Evolutionary conservation across 768 basidiomycete genomes (phyloP).

Genomic region (Mycena olivaceomarginata): DNA sequence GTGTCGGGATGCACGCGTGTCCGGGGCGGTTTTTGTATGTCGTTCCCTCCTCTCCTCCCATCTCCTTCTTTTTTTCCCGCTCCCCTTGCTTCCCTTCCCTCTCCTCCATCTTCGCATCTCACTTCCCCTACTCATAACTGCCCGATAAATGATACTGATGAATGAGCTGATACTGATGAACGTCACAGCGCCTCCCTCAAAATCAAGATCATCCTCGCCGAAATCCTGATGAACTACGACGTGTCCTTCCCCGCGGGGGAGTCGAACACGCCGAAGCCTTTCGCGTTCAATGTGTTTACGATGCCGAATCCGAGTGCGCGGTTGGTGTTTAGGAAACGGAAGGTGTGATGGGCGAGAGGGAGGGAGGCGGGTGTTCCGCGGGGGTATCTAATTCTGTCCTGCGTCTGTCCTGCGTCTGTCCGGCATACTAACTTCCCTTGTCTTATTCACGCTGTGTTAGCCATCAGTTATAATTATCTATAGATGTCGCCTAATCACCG

Average conservation of each 20-base stretch:
- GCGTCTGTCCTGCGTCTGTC: too few species aligned
- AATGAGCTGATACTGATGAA: not conserved
- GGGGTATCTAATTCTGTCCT: too few species aligned
- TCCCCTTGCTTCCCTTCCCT: not conserved
- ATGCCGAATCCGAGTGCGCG: conserved; percentile 39
- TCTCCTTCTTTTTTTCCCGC: too few species aligned
- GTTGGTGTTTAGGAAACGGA: conserved; percentile 35
- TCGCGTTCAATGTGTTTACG: conserved; percentile 39
- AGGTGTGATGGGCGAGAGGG: not conserved
- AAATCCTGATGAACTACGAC: conserved; percentile 39
- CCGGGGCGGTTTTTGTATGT: conserved; percentile 39
- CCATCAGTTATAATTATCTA: too few species aligned
- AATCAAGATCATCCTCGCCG: conserved; percentile 39
- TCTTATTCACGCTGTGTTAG: too few species aligned
- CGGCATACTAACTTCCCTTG: too few species aligned
- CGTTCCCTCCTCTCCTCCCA: not conserved
- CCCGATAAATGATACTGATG: too few species aligned
- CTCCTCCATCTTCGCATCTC: too few species aligned
- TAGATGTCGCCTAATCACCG: too few species aligned
- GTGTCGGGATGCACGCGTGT: conserved; percentile 40
- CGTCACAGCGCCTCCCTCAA: conserved; percentile 33
- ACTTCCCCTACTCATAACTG: not conserved
- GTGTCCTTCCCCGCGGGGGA: conserved; percentile 37
- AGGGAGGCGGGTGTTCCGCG: too few species aligned
- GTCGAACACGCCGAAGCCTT: conserved; percentile 31